Conservation (phyloP, 1,284 basidiomycete genomes). For the Cutaneotrichosporon cyanovorans region DNA sequence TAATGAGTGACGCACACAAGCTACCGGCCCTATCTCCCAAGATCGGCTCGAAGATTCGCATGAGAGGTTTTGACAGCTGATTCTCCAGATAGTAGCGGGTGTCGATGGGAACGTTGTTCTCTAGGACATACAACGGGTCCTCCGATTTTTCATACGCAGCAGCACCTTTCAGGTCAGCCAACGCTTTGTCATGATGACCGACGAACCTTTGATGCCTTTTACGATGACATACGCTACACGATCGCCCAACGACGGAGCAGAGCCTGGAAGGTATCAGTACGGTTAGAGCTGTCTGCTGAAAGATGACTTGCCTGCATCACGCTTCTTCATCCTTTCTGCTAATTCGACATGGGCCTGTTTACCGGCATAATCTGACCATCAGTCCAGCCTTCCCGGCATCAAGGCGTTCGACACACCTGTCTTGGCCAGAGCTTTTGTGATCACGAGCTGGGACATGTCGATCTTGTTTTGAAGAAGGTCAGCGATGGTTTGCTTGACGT, state of each 20-base stretch:
- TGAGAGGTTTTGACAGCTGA: slow-evolving; percentile 85
- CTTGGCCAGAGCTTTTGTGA: slow-evolving; percentile 91
- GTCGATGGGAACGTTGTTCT: slow-evolving; percentile 93
- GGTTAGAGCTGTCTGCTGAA: no score
- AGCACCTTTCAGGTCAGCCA: slow-evolving; percentile 59
- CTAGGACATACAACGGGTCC: slow-evolving; percentile 88
- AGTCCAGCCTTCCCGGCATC: not conserved
- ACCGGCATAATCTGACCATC: slow-evolving; percentile 37
- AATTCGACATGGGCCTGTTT: slow-evolving; percentile 95
- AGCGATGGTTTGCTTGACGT: slow-evolving; percentile 83
- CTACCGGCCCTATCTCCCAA: slow-evolving; percentile 79
- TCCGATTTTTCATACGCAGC: slow-evolving; percentile 98
- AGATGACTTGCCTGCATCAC: slow-evolving; percentile 76
- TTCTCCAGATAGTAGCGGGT: slow-evolving; percentile 96
- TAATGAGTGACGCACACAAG: slow-evolving; percentile 54
- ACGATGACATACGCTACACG: slow-evolving; percentile 96
- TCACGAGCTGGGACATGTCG: slow-evolving; percentile 95
- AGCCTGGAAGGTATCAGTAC: slow-evolving; percentile 52
- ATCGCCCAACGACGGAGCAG: slow-evolving; percentile 85
- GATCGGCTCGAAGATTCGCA: slow-evolving; percentile 97
- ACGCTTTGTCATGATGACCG: not conserved
- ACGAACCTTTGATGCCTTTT: slow-evolving; percentile 79
- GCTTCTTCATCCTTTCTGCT: slow-evolving; percentile 85
- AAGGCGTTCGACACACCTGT: slow-evolving; percentile 54
- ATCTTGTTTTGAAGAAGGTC: slow-evolving; percentile 91